Base-by-base conservation (phyloP, 805 yeast genomes). In the Komagataella mondaviorum region DNA sequence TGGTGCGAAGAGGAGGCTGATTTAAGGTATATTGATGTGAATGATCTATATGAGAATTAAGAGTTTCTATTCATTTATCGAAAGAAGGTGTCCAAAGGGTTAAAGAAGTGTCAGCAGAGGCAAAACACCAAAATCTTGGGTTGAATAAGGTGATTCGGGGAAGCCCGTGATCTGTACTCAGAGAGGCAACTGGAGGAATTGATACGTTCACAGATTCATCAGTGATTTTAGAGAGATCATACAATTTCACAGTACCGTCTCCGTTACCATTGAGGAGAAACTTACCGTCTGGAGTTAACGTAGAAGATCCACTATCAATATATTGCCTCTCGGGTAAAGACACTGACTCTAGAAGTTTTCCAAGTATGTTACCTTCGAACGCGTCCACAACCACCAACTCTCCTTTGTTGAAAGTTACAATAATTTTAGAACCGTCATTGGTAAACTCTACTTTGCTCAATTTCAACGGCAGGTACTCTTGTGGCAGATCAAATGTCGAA, bases 1-100 rank as follows among this genome's bases (percentile, higher is more conserved):
- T 83, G 83, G 82, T 81, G 81, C 51, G 89, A 82, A 57, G 79
- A 79, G 2, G 67, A 78, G 53, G 80, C 75, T 47, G 91, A 85
- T 47, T 64, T 88, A 5, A 67, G 84, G 54, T 85, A 88, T 59
- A 86, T 90, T 3, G 82, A 81, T 59, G 60, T 73, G 6, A 61
- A 64, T 51, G 72, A 71, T 3, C 50, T 70, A 44, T 60, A 56
- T 49, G 43, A 44, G 17, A 46, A 16, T 22, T 46, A n/a, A 23
- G 22, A 46, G 48, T 6, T 23, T 12, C 17, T n/a, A 18, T 17
- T 46, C 17, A 46, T 17, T 46, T n/a, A 46, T 46, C 48, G 10
- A 22, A 46, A 46, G n/a, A 17, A 17, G 22, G 22, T 20, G 46
- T 44, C 46, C 18, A 44, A 44, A 44, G 46, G 20, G 46, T 44